Evolutionary conservation across 805 yeast species (phyloP).

Genomic region (Candida michaelii): DNA sequence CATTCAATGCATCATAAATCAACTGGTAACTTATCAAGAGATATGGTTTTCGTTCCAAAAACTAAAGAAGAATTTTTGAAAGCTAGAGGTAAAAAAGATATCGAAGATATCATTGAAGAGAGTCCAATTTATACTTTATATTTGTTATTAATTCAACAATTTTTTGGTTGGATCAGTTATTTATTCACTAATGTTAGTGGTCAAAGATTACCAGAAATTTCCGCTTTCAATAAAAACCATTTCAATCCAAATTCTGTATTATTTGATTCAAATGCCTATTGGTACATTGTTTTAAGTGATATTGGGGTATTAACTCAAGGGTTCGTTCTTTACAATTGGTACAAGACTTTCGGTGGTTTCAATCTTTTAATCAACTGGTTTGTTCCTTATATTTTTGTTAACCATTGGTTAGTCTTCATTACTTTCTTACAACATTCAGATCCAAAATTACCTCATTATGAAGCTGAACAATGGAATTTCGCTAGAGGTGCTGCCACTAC

Average conservation of each 20-base stretch:
- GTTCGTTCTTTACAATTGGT: constrained; percentile 58
- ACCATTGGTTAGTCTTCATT: constrained; percentile 89
- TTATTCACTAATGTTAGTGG: constrained; percentile 67
- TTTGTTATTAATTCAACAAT: constrained; percentile 62
- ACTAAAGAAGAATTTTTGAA: constrained; percentile 57
- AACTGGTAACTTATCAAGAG: constrained; percentile 78
- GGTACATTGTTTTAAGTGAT: constrained; percentile 71
- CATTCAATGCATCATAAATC: constrained; percentile 91
- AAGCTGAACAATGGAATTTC: constrained; percentile 73
- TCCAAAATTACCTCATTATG: constrained; percentile 77
- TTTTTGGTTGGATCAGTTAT: constrained; percentile 75
- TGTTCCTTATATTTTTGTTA: constrained; percentile 74
- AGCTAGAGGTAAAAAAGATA: constrained; percentile 30
- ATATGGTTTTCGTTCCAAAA: constrained; percentile 81
- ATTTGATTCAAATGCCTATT: constrained; percentile 70
- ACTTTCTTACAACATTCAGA: constrained; percentile 85
- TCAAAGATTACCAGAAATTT: constrained; percentile 51
- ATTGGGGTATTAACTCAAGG: constrained; percentile 61
- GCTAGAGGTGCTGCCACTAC: constrained; percentile 92
- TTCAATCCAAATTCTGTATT: constrained; percentile 73
- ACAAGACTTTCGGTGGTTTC: constrained; percentile 60
- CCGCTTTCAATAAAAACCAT: constrained; percentile 57
- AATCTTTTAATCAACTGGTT: constrained; percentile 67
- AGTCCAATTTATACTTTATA: constrained; percentile 67
- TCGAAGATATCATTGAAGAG: constrained; percentile 66